Percentiles rank a stretch among this genome's conserved stretches.
Conservation (phyloP, 768 basidiomycete species). For the Russula earlei region DNA sequence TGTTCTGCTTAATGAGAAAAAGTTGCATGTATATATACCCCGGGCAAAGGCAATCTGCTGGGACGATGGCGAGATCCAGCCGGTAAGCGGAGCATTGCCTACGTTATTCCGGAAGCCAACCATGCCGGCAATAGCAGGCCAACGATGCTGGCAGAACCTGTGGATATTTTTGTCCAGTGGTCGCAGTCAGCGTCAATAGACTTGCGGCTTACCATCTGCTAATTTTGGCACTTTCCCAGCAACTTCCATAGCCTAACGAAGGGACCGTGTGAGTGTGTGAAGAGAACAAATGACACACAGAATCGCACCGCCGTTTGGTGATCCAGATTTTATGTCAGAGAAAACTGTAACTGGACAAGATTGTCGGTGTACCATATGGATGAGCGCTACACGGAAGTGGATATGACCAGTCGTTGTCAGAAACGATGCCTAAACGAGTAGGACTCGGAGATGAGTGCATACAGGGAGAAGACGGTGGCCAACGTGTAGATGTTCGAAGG, state of each 20-base stretch:
- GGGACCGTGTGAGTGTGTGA: not conserved
- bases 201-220: conserved; percentile 36
- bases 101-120: conserved; percentile 51
- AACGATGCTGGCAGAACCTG: conserved; percentile 56
- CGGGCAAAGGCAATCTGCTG: conserved; percentile 61
- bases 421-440: not conserved
- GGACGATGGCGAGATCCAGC: conserved; percentile 50
- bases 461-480: conserved; percentile 52
- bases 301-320: conserved; percentile 46
- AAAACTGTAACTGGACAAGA: conserved; percentile 52
- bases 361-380: conserved; percentile 54
- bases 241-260: conserved; percentile 38
- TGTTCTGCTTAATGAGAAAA: not conserved
- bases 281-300: not conserved
- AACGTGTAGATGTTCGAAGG: conserved; percentile 53
- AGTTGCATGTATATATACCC: conserved; percentile 27
- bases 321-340: conserved; percentile 42
- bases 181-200: not conserved
- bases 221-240: conserved; percentile 39
- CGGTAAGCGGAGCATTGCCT: conserved; percentile 38
- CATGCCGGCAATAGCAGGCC: conserved; percentile 49
- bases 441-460: not conserved
- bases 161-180: not conserved
- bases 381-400: conserved; percentile 32
- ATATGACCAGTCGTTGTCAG: too few relatives aligned